These are phyloP conservation scores for Venturia nashicola DNA, from an alignment of 2,329 filamentous ascomycete genomes.

Conservation along the genomic window DNA sequence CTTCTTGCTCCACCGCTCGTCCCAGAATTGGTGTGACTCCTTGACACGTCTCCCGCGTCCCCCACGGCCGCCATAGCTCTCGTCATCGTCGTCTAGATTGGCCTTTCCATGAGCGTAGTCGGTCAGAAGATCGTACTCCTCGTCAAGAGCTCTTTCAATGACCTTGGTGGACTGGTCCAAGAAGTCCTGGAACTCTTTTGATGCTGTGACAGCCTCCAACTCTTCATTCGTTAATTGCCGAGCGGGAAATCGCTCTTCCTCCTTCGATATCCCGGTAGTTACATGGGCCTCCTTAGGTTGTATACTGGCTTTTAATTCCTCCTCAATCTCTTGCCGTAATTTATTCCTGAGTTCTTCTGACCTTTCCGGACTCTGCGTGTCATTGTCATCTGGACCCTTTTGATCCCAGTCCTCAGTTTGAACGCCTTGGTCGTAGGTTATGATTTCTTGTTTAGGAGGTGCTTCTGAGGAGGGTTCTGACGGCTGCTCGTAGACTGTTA, in stretches of 20 bases:
- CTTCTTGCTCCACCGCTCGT: conserved; percentile 93
- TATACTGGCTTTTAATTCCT: conserved; percentile 63
- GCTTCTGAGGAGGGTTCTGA: conserved; percentile 55
- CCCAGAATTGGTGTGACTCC: conserved; percentile 86
- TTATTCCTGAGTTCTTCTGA: conserved; percentile 82
- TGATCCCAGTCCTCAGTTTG: conserved; percentile 55
- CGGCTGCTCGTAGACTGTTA: conserved; percentile 70
- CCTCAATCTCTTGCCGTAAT: conserved; percentile 79
- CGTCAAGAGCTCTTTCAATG: conserved; percentile 86
- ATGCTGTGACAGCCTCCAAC: conserved; percentile 77
- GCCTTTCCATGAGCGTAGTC: conserved; percentile 78
- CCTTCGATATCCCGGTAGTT: conserved; percentile 26
- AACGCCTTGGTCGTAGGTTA: conserved; percentile 94
- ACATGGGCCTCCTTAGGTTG: conserved; percentile 27
- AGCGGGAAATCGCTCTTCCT: conserved; percentile 55
- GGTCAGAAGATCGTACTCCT: conserved; percentile 90
- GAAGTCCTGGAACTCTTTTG: conserved; percentile 88
- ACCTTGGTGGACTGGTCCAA: conserved; percentile 94
- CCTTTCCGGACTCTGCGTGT: conserved; percentile 47
- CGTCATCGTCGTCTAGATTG: conserved; percentile 63
- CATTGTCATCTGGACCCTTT: conserved; percentile 39
- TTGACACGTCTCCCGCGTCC: conserved; percentile 65
- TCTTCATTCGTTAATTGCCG: conserved; percentile 75
- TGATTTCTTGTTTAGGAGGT: conserved; percentile 55
- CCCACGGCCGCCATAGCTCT: conserved; percentile 53